phyloP scores from a whole-genome alignment of 352 stramenopile species.

The Blastocystis sp. region DNA sequence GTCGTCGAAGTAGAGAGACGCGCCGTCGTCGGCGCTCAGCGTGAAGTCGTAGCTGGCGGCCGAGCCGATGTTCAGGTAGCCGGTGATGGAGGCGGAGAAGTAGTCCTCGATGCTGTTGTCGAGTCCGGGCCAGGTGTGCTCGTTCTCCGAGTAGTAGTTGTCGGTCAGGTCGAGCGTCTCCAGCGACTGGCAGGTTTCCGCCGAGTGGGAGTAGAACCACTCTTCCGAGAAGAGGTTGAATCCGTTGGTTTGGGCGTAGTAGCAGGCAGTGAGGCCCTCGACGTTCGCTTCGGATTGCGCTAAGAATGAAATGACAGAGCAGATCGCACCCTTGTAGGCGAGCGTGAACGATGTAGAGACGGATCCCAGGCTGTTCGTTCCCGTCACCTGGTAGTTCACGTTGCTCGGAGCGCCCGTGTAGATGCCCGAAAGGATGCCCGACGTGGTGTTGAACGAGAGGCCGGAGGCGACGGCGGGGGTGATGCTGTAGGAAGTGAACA shows the following conservation, averaged over 20 bases:
- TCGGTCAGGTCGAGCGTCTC: constrained; percentile 23
- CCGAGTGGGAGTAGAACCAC: background rate
- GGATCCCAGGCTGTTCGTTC: background rate
- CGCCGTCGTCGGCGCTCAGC: background rate
- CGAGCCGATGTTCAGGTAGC: constrained; percentile 31
- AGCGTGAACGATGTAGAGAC: constrained; percentile 3
- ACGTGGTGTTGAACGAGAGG: constrained; percentile 53
- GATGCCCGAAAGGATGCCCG: constrained; percentile 19
- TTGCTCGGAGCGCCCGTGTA: background rate
- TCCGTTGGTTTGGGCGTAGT: background rate
- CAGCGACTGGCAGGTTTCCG: background rate
- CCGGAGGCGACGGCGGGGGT: background rate
- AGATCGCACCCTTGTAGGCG: constrained; percentile 1
- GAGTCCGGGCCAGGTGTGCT: constrained; percentile 54
- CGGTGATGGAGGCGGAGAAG: background rate
- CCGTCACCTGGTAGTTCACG: background rate
- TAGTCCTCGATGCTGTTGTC: constrained; percentile 12
- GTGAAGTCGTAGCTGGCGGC: constrained; percentile 17
- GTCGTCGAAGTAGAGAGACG: constrained; percentile 9
- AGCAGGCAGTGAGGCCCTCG: background rate
- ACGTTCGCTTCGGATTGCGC: constrained; percentile 6
- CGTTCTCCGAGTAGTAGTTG: background rate
- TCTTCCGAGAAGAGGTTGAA: background rate
- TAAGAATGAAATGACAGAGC: background rate
- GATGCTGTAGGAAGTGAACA: constrained; percentile 2